Conservation (phyloP, 768 basidiomycete genomes). For the Coprinopsis marcescibilis region DNA sequence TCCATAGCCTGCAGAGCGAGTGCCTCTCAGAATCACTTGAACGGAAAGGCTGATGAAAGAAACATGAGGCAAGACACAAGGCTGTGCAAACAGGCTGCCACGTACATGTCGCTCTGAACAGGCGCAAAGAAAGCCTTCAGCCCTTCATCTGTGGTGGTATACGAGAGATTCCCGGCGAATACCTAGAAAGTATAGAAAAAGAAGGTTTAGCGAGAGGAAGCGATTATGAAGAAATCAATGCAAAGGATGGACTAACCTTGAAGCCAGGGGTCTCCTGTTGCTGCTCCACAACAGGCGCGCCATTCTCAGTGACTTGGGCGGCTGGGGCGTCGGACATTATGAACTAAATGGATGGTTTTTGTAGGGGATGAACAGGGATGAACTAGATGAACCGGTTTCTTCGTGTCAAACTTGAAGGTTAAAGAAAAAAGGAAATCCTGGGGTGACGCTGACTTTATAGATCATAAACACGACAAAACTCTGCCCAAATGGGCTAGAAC, state of each 20-base stretch:
- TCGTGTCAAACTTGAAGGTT: conserved; percentile 82
- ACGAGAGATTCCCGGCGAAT: conserved; percentile 95
- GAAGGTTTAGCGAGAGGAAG: conserved; percentile 13
- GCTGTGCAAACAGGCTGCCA: conserved; percentile 39
- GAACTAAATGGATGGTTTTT: conserved; percentile 47
- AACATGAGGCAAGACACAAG: conserved; percentile 24
- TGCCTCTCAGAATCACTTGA: conserved; percentile 82
- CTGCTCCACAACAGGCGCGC: conserved; percentile 72
- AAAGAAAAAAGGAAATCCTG: conserved; percentile 47
- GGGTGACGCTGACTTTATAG: conserved; percentile 31
- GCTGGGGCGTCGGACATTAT: conserved; percentile 90
- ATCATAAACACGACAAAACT: conserved; percentile 33
- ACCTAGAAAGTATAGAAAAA: conserved; percentile 45
- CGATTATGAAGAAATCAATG: too few species aligned
- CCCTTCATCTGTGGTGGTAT: conserved; percentile 90
- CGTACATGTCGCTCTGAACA: conserved; percentile 83
- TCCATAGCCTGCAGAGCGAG: conserved; percentile 86
- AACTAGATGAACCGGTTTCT: conserved; percentile 83
- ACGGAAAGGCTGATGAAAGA: conserved; percentile 59
- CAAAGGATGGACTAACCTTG: conserved; percentile 52
- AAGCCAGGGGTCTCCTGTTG: conserved; percentile 71
- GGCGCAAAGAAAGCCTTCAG: conserved; percentile 92
- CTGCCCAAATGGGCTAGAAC: conserved; percentile 22
- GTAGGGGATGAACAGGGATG: conserved; percentile 48
- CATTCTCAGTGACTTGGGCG: conserved; percentile 77